Base-by-base conservation (phyloP, 192 early-diverging fungal genomes). In the Coemansia sp. region DNA sequence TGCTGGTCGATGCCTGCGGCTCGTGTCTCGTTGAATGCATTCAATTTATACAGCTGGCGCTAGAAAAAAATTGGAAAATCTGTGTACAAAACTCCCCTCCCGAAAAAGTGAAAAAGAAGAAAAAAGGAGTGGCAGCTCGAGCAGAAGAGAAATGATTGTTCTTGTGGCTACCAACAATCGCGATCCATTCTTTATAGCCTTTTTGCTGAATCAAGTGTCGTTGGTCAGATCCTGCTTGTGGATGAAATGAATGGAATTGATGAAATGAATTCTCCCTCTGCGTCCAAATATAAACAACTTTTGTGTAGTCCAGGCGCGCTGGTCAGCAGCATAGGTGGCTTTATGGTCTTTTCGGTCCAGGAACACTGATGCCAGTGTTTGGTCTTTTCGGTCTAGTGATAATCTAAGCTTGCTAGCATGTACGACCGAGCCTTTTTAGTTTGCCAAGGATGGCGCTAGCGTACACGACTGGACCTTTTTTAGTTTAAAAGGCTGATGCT, bases 11-110 rank as follows among this genome's bases (percentile, higher is more conserved):
- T 4, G 53, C 12, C 21, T 53, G 25, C 10, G 23, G 53, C 25
- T 55, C 53, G 14, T 55, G 53, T 55, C 53, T 55, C 25, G n/a
- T 29, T 25, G 53, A 55, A 55, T 49, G 48, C 48, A 49, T 49
- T 8, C 12, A 19, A 49, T 19, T 49, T 49, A 49, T 49, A 49
- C 48, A n/a, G n/a, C n/a, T 17, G 48, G 48, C 7, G 19, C 41
- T 45, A 45, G 41, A 45, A 45, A 45, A 21, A 49, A 27, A 27
- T 27, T 35, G 32, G 32, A 49, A 17, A 49, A 49, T 9, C 17
- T 17, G 48, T 49, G 48, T 49, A 49, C 48, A 49, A 48, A 21
- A 21, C 17, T 35, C 32, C 8, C 6, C 6, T 35, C 32, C 32
- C 49, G 49, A n/a, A 24, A 54, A 54, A 24, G 3, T 14, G 35